Evolutionary conservation across 352 stramenopile genomes (phyloP), one percentile per base, ranked within the genome.

Genomic region (Detonula confervacea): DNA sequence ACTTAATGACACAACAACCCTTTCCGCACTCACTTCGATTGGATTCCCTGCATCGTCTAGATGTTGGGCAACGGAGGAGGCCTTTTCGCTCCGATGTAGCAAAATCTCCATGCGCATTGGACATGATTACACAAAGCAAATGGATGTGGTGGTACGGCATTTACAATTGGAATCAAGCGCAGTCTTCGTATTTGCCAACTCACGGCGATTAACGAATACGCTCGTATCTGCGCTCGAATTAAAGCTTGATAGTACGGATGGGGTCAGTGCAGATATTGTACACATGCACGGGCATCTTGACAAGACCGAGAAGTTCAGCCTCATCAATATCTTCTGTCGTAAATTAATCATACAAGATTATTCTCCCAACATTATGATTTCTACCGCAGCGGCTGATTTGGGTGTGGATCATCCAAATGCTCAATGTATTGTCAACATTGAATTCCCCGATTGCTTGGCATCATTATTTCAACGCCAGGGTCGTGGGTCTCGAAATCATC

Each of bases 311-410:
- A 60, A 60, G n/a, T 60, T 39, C 20, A 18, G 18, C 27, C 8
- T 60, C 1, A 60, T 60, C n/a, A 60, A 60, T 18, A 60, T 60
- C 4, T 60, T 60, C 51, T 35, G 27, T 49, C 4, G 39, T n/a
- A 12, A 18, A 2, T 18, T 49, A 22, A n/a, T 20, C 2, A 12
- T 49, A 49, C 4, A 16, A 4, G 16, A n/a, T 20, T 49, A 4
- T 2, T 16, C n/a, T 2, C 39, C 39, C 4, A 49, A n/a, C 4
- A 12, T 49, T n/a, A 22, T 16, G 9, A 49, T 49, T 18, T 16
- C 39, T 18, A 49, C 39, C 2, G 8, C 39, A 4, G 39, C 39
- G 2, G 39, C 39, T 3, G 39, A 49, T 18, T 4, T 49, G 8
- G 39, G 39, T 18, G 39, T 49, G 5, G n/a, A 49, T 24, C 11